A percentile compares a stretch with the other conserved stretches of the same genome.
Conservation (phyloP, 495 filamentous ascomycete genomes). For the Bacidia gigantensis region DNA sequence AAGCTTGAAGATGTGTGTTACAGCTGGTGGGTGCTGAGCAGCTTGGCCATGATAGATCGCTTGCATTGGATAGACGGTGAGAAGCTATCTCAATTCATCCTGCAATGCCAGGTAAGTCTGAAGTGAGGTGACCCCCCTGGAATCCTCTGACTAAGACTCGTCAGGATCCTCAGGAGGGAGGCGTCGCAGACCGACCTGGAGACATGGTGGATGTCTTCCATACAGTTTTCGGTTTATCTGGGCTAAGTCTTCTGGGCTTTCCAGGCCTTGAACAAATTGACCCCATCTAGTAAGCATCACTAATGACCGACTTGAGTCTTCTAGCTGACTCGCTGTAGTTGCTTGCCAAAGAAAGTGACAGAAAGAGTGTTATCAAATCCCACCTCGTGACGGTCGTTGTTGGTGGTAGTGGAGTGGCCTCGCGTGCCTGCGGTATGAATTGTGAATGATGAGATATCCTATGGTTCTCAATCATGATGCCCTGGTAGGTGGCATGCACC, state of each 20-base stretch:
- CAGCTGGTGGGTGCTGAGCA: constrained; percentile 93
- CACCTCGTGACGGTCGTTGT: background rate
- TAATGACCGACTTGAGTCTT: constrained; percentile 4
- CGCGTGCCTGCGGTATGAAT: too few relatives aligned
- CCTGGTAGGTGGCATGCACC: too few relatives aligned
- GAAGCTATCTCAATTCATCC: constrained; percentile 65
- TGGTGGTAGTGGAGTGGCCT: background rate
- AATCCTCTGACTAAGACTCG: constrained; percentile 13
- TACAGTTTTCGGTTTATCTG: constrained; percentile 77
- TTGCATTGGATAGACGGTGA: constrained; percentile 82
- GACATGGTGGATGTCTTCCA: constrained; percentile 98
- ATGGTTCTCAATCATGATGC: too few relatives aligned
- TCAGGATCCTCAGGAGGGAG: constrained; percentile 70
- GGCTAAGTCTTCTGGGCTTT: constrained; percentile 67
- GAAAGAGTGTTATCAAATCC: constrained; percentile 8
- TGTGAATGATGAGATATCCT: too few relatives aligned
- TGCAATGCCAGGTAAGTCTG: constrained; percentile 55
- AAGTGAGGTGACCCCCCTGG: background rate
- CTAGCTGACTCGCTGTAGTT: constrained; percentile 27
- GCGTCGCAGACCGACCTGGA: constrained; percentile 79
- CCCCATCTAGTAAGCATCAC: constrained; percentile 59
- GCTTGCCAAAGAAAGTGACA: constrained; percentile 59
- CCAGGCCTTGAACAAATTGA: constrained; percentile 70
- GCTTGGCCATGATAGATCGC: constrained; percentile 74
- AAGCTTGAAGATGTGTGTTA: constrained; percentile 97